Evolutionary conservation across 805 yeast species (phyloP).

Genomic region (Pichia pseudocactophila): DNA sequence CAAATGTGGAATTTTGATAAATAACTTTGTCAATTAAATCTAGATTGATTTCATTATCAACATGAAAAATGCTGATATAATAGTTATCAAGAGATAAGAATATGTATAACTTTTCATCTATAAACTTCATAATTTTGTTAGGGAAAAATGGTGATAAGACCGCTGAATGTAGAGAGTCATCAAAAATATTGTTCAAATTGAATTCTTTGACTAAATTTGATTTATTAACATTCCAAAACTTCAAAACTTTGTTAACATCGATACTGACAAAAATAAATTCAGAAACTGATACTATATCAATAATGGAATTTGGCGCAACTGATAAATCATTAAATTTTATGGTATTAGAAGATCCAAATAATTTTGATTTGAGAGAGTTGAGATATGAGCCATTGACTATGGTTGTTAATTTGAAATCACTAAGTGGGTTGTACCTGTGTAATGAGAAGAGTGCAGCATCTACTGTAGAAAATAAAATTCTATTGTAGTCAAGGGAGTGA

Average conservation of each 20-base stretch:
- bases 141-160: constrained; percentile 16
- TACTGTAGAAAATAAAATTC: constrained; percentile 48
- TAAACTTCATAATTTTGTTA: constrained; percentile 12
- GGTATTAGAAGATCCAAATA: constrained; percentile 9
- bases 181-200: constrained; percentile 18
- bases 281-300: constrained; percentile 13
- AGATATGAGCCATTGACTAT: constrained; percentile 49
- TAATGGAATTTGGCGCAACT: constrained; percentile 19
- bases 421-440: constrained; percentile 22
- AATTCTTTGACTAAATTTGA: constrained; percentile 20
- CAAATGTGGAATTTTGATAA: constrained; percentile 18
- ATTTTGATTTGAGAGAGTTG: constrained; percentile 23
- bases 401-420: constrained; percentile 18
- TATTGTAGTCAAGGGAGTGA: constrained; percentile 34
- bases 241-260: constrained; percentile 44
- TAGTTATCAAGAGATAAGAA: constrained; percentile 22
- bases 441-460: constrained; percentile 75
- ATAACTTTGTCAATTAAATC: constrained; percentile 8
- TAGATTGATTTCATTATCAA: constrained; percentile 13
- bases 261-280: constrained; percentile 30
- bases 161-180: constrained; percentile 15
- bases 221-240: constrained; percentile 48
- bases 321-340: constrained; percentile 16
- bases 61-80: constrained; percentile 17
- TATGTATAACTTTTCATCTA: constrained; percentile 14